These are phyloP conservation scores for Lactarius hengduanensis DNA, from an alignment of 768 basidiomycete species.

Conservation along the genomic window DNA sequence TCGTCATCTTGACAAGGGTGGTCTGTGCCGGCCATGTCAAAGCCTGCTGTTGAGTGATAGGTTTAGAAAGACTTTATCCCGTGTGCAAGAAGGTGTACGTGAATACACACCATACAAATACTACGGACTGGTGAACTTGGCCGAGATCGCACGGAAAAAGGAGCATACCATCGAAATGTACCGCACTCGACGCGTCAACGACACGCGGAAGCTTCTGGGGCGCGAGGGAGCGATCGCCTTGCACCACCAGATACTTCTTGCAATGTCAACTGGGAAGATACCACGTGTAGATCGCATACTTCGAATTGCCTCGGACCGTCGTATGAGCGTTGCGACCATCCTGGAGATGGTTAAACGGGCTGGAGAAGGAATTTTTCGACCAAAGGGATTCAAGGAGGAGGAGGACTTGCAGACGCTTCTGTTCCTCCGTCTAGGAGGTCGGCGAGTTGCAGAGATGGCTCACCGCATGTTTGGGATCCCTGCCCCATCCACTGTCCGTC, in stretches of 20 bases:
- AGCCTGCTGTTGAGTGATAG: neutral
- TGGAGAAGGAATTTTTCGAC: neutral
- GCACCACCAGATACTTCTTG: conserved; percentile 2
- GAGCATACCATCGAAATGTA: neutral
- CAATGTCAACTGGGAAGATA: neutral
- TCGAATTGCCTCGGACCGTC: neutral
- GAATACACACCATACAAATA: neutral
- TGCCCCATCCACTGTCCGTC: neutral
- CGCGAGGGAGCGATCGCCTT: neutral
- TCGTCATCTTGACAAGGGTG: neutral
- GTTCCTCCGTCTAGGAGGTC: neutral
- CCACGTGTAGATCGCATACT: neutral
- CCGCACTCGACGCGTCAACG: neutral
- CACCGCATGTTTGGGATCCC: conserved; percentile 1
- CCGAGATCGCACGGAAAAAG: neutral
- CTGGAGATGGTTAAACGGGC: neutral
- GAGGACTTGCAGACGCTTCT: neutral
- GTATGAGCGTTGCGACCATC: neutral
- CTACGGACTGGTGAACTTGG: neutral
- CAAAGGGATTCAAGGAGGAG: conserved; percentile 10
- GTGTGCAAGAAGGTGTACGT: neutral
- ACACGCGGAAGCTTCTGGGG: neutral
- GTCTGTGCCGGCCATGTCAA: neutral
- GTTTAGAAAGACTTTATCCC: neutral
- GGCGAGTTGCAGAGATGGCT: conserved; percentile 3